Base-by-base conservation (phyloP, 352 stramenopile genomes). In the Phytophthora palmivora region DNA sequence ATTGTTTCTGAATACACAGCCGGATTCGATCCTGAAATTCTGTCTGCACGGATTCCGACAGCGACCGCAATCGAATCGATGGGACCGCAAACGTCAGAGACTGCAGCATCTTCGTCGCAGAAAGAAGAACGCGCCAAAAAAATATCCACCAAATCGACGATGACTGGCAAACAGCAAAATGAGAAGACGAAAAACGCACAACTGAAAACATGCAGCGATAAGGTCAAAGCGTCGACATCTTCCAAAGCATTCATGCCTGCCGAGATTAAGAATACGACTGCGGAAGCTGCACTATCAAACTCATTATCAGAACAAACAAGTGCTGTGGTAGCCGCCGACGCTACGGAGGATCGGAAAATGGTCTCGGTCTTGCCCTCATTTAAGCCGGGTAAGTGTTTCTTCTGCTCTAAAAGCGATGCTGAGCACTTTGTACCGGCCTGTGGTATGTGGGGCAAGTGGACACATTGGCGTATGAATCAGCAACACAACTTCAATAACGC, bases 1-100 rank as follows among this genome's bases (percentile, higher is more conserved):
- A 94, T 94, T 12, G 77, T 94, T 26, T 92, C 83, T 15, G 86
- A 94, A 62, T 92, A 92, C 58, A 91, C 82, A 9, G 85, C 85
- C 10, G 82, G 79, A 2, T 91, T 94, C 50, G 85, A 94, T 51
- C 86, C 86, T 4, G 78, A 82, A 49, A 87, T 94, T 50, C 72
- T 94, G 42, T 88, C 80, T 0, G 72, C 50, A 45, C 62, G 49
- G 8, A 59, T 63, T 18, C 61, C 48, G 21, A 74, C 61, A 14
- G 49, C 50, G n/a, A 70, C 46, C 30, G 63, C 48, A 34, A 72
- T 67, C 22, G 38, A 63, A n/a, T 44, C 52, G 15, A 55, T 74
- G 38, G 48, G 45, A 19, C 43, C 57, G 32, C 67, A 72, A 38
- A 8, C 34, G 6, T 19, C 49, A 14, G 51, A 52, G 6, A 36